Conservation (phyloP, 345 rosid genomes). For the Abelmoschus esculentus region DNA sequence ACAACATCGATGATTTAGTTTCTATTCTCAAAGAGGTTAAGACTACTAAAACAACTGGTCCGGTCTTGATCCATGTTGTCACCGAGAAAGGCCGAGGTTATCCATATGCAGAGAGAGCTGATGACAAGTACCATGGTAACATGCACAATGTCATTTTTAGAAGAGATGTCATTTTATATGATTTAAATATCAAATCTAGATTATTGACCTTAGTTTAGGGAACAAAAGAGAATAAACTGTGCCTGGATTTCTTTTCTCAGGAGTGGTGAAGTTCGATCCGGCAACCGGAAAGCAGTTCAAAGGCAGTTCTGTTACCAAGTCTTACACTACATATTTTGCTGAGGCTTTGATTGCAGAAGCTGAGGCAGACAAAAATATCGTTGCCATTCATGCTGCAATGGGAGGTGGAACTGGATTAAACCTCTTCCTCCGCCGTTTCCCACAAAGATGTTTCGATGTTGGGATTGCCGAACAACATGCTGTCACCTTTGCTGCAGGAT, state of each 20-base stretch:
- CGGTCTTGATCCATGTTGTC: constrained; percentile 88
- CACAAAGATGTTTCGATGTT: constrained; percentile 82
- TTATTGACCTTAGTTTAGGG: neutral
- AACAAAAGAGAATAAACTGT: constrained; percentile 14
- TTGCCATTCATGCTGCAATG: constrained; percentile 99
- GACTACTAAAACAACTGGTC: constrained; percentile 83
- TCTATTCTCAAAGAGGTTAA: constrained; percentile 87
- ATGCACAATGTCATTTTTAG: neutral
- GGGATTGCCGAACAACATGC: constrained; percentile 99
- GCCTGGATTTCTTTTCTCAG: constrained; percentile 32
- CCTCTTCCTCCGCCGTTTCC: constrained; percentile 80
- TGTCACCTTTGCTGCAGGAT: constrained; percentile 96
- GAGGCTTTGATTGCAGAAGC: constrained; percentile 96
- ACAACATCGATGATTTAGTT: constrained; percentile 76
- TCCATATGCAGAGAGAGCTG: constrained; percentile 97
- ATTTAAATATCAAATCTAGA: neutral
- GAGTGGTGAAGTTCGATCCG: constrained; percentile 84
- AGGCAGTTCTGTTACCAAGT: constrained; percentile 46
- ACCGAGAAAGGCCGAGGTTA: constrained; percentile 99
- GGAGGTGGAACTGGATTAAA: constrained; percentile 98
- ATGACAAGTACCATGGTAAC: constrained; percentile 86
- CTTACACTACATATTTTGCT: constrained; percentile 86
- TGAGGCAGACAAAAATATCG: constrained; percentile 67
- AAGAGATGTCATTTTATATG: neutral
- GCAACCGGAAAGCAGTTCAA: constrained; percentile 97